Evolutionary conservation across 1,284 basidiomycete genomes (phyloP).

Genomic region (Amanita bisporigera): DNA sequence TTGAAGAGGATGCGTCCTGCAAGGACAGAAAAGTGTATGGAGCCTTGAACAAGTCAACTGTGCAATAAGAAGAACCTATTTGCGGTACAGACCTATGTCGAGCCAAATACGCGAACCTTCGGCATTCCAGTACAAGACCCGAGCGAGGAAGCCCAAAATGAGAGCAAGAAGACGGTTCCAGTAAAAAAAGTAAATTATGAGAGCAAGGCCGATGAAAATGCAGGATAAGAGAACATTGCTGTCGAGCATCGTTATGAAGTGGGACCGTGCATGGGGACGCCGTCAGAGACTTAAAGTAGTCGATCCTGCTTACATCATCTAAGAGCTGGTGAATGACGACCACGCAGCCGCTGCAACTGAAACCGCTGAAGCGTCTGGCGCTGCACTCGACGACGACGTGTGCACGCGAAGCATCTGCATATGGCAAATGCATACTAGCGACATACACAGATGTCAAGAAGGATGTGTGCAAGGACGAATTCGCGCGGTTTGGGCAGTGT

Average conservation of each 20-base stretch:
- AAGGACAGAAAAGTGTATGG: constrained; percentile 90
- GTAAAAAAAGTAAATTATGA: constrained; percentile 87
- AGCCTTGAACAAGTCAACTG: constrained; percentile 54
- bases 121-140: constrained; percentile 74
- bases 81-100: constrained; percentile 60
- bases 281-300: not conserved
- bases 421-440: constrained; percentile 80
- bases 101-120: constrained; percentile 75
- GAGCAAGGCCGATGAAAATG: constrained; percentile 70
- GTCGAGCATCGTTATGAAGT: constrained; percentile 53
- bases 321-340: constrained; percentile 20
- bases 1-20: constrained; percentile 86
- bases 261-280: not conserved
- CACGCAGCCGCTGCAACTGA: constrained; percentile 34
- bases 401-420: constrained; percentile 66
- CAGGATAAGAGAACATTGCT: constrained; percentile 71
- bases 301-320: not conserved
- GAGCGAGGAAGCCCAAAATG: constrained; percentile 62
- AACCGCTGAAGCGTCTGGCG: constrained; percentile 67
- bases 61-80: not conserved
- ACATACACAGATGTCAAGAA: constrained; percentile 79
- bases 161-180: constrained; percentile 85
- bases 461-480: constrained; percentile 80
- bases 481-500: constrained; percentile 76
- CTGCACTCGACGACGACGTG: constrained; percentile 73